These are phyloP conservation scores for Exserohilum turcica DNA, from an alignment of 2,329 filamentous ascomycete genomes.

Conservation along the genomic window DNA sequence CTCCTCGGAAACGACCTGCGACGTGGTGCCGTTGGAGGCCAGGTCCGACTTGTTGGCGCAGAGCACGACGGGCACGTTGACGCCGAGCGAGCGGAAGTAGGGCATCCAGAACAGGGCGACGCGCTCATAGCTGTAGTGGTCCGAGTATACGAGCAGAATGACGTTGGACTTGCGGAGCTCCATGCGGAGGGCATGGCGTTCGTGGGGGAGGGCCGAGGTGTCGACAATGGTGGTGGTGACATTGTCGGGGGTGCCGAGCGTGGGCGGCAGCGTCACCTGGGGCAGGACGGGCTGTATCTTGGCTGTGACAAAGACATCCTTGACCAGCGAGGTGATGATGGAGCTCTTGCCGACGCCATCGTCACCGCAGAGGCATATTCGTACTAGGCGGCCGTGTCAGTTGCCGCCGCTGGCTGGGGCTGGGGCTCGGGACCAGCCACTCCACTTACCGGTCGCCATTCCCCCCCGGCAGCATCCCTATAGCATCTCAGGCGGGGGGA, in stretches of 20 bases:
- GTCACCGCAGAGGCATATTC: slow-evolving; percentile 95
- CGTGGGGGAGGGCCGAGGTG: slow-evolving; percentile 92
- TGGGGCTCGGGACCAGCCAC: slow-evolving; percentile 3
- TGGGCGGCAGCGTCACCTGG: slow-evolving; percentile 92
- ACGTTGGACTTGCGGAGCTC: slow-evolving; percentile 97
- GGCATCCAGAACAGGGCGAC: slow-evolving; percentile 99
- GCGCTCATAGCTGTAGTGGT: slow-evolving; percentile 98
- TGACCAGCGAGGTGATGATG: slow-evolving; percentile 91
- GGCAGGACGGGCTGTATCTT: slow-evolving; percentile 95
- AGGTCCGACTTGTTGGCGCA: slow-evolving; percentile 98
- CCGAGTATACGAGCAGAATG: slow-evolving; percentile 94
- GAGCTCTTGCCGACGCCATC: slow-evolving; percentile 65
- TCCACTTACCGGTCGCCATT: slow-evolving; percentile 38
- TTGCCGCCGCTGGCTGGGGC: no score
- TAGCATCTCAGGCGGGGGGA: slow-evolving; percentile 10
- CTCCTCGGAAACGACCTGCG: slow-evolving; percentile 91
- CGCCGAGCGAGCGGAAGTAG: slow-evolving; percentile 95
- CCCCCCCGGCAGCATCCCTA: slow-evolving; percentile 22
- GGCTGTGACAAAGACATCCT: slow-evolving; percentile 92
- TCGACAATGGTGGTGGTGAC: slow-evolving; percentile 98
- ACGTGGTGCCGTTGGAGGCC: slow-evolving; percentile 71
- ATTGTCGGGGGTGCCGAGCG: slow-evolving; percentile 91
- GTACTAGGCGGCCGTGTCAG: slow-evolving; percentile 59
- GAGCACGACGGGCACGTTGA: slow-evolving; percentile 95
- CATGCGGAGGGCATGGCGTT: slow-evolving; percentile 85